Evolutionary conservation across 2,329 filamentous ascomycete species (phyloP), one percentile per base, ranked within the genome.

Genomic region (Fonsecaea monophora): DNA sequence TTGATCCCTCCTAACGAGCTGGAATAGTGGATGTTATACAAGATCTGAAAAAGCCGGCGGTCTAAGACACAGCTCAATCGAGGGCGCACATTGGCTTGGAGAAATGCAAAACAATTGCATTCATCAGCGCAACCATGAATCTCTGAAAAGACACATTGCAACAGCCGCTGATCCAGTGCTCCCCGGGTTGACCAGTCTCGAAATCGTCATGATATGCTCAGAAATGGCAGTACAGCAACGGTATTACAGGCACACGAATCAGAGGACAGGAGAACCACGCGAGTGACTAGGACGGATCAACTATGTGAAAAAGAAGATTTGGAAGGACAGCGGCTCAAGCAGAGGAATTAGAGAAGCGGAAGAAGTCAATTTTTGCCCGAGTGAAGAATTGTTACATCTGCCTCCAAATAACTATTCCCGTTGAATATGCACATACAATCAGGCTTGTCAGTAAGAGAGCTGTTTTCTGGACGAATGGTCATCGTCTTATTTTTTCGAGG

Each of bases 381-480:
- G 70, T 67, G 70, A 70, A 71, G 70, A 72, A 72, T 72, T 69
- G 63, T 63, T 72, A 71, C 67, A 72, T 72, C 71, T 69, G 64
- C 35, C 42, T 35, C 53, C 42, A 34, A 40, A 55, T 32, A 63
- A 61, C 67, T 68, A 68, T 64, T 68, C 63, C 67, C 68, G 66
- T 63, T 67, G 48, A 67, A 68, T 55, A 70, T 60, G 42, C 37
- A 40, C 8, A 42, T n/a, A 54, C 53, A 63, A 58, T 18, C 6
- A 48, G 40, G 42, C 30, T 34, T 38, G 48, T 32, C 57, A 37
- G 32, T 15, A 48, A 30, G n/a, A 21, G 21, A 60, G 34, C 53
- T 12, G 35, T 12, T 40, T 42, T 53, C 60, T 50, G 35, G 34
- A 60, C 45, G 42, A 53, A 35, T 54, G 34, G 45, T 38, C 56